These are phyloP conservation scores for Vicia faba DNA, from an alignment of 306 rosid genomes.

Conservation along the genomic window DNA sequence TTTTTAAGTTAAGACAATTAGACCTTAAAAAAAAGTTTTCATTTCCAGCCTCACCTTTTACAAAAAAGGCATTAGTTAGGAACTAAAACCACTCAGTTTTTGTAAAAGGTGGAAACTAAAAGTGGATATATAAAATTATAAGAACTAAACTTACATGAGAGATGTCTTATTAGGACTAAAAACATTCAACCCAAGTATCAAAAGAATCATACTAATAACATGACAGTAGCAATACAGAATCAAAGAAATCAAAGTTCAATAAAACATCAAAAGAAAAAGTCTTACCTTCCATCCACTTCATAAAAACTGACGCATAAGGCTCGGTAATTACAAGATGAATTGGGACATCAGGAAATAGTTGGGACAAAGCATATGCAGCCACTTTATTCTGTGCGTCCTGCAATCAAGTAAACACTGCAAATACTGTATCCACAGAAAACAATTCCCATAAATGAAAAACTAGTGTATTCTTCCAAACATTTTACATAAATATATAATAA, in stretches of 20 bases:
- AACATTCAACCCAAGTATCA: slow-evolving; percentile 4
- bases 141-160: slow-evolving; percentile 9
- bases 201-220: slow-evolving; percentile 24
- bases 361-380: slow-evolving; percentile 87
- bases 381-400: slow-evolving; percentile 96
- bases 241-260: slow-evolving; percentile 21
- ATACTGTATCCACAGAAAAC: slow-evolving; percentile 24
- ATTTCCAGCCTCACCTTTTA: not conserved
- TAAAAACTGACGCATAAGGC: slow-evolving; percentile 76
- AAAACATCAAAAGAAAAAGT: slow-evolving; percentile 2
- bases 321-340: slow-evolving; percentile 67
- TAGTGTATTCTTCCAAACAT: not conserved
- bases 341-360: slow-evolving; percentile 82
- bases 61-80: not conserved
- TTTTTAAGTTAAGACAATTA: not conserved
- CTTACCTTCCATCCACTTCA: slow-evolving; percentile 81
- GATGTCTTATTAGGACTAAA: not conserved
- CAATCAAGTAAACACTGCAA: slow-evolving; percentile 32
- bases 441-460: slow-evolving; percentile 28
- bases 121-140: not conserved
- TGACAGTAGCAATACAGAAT: slow-evolving; percentile 14
- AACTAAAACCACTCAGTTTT: slow-evolving; percentile 12
- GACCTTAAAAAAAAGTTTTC: not conserved
- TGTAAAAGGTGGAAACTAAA: not conserved
- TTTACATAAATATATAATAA: slow-evolving; percentile 7